Percentiles rank a stretch among this genome's conserved stretches.
phyloP scores from a whole-genome alignment of 352 stramenopile genomes.

The Achlya hypogyna region DNA sequence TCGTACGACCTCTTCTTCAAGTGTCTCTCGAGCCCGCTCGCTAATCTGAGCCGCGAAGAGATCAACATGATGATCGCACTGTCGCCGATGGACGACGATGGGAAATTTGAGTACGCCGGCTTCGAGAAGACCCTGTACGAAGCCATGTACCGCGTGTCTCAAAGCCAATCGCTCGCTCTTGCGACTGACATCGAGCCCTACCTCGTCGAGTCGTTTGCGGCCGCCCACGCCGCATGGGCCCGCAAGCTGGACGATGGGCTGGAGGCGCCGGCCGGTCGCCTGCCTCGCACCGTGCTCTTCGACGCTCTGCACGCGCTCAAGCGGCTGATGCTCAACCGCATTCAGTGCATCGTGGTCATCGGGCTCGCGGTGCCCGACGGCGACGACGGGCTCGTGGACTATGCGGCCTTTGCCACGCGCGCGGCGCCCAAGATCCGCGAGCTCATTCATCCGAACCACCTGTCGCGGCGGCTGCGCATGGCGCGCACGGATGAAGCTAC shows the following conservation, averaged over 20 bases:
- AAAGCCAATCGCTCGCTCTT: slow-evolving; percentile 3
- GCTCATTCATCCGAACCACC: slow-evolving; percentile 12
- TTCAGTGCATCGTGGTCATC: slow-evolving; percentile 11
- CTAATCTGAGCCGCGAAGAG: slow-evolving; percentile 19
- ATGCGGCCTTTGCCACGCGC: not conserved
- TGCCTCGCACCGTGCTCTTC: slow-evolving; percentile 10
- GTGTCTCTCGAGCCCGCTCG: slow-evolving; percentile 14
- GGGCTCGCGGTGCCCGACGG: not conserved
- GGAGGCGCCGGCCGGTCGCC: not conserved
- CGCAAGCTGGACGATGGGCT: not conserved
- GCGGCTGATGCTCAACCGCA: slow-evolving; percentile 14
- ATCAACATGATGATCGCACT: slow-evolving; percentile 18
- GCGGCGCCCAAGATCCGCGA: slow-evolving; percentile 14
- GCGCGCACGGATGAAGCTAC: slow-evolving; percentile 26
- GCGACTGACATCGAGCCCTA: slow-evolving; percentile 14
- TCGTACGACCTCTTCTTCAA: slow-evolving; percentile 18
- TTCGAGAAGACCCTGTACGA: slow-evolving; percentile 74
- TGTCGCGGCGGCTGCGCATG: slow-evolving; percentile 6
- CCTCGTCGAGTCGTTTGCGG: not conserved
- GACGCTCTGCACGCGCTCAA: slow-evolving; percentile 13
- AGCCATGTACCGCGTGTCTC: slow-evolving; percentile 35
- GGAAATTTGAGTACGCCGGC: slow-evolving; percentile 66
- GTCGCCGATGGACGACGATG: slow-evolving; percentile 37
- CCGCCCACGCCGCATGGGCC: not conserved
- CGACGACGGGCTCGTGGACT: slow-evolving; percentile 1